Evolutionary conservation across 2,329 filamentous ascomycete species (phyloP), one percentile per base, ranked within the genome.

Genomic region (Aspergillus fumigatiaffinis): DNA sequence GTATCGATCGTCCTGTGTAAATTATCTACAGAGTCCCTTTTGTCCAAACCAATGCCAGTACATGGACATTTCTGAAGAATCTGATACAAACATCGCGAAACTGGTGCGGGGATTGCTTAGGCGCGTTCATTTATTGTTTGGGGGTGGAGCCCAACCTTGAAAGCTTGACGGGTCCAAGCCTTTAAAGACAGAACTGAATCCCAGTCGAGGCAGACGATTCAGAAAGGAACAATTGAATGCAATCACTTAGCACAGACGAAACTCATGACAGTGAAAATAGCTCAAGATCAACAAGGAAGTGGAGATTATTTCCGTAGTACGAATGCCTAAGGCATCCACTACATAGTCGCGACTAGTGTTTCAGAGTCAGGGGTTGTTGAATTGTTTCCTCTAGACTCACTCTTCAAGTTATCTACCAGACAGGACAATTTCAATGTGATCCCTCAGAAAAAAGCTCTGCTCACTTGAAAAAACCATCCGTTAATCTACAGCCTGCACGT

Each of bases 11-110:
- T 29, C 9, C 28, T 10, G n/a, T 10, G 8, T 7, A 26, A 29
- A 10, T 55, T 54, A 5, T 58, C 47, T 2, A 66, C 50, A n/a
- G 67, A 23, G 23, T n/a, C n/a, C n/a, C n/a, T n/a, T n/a, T n/a
- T n/a, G n/a, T n/a, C n/a, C n/a, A n/a, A n/a, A n/a, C n/a, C n/a
- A n/a, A 23, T 23, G 23, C 3, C 26, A n/a, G 10, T 53, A 25
- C n/a, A 32, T 32, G 26, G 10, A 7, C 17, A 32, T 8, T 12
- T 12, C 28, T 12, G 28, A 12, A 29, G 28, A 5, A 23, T 26
- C 2, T 6, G 25, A n/a, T 10, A 46, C 5, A 51, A 20, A 21
- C 35, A n/a, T 51, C 12, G 14, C 60, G 55, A 5, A 6, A 35
- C 32, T 35, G 29, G 29, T 32, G 28, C 10, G 29, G 29, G 10